Evolutionary conservation across 2,329 filamentous ascomycete species (phyloP).

Genomic region (Clonostachys byssicola): DNA sequence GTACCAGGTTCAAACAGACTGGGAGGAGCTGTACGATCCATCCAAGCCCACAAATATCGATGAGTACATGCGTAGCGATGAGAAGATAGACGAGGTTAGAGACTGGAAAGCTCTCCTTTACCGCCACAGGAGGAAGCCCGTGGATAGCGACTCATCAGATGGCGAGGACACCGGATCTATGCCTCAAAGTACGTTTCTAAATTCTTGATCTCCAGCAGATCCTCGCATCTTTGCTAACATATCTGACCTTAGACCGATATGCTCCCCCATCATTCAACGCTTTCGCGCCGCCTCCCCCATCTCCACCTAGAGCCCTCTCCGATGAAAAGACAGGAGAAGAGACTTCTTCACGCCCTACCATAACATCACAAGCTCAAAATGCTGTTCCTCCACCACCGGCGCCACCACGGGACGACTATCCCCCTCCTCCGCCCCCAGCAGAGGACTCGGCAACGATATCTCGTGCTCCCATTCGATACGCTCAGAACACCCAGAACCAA

Average conservation of each 20-base stretch:
- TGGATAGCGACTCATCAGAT: constrained; percentile 30
- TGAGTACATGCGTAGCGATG: constrained; percentile 79
- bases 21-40: constrained; percentile 90
- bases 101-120: constrained; percentile 86
- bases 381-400: constrained; percentile 23
- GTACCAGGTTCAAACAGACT: constrained; percentile 62
- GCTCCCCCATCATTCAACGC: constrained; percentile 48
- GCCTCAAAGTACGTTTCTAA: constrained; percentile 22
- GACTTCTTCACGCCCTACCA: constrained; percentile 53
- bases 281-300: constrained; percentile 49
- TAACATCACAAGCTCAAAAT: constrained; percentile 19
- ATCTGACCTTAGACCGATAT: not conserved
- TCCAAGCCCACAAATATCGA: constrained; percentile 78
- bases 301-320: constrained; percentile 38
- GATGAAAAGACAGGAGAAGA: constrained; percentile 66
- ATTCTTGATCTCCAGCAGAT: not conserved
- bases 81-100: constrained; percentile 72
- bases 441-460: constrained; percentile 62
- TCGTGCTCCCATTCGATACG: constrained; percentile 73
- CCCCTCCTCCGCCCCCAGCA: constrained; percentile 28
- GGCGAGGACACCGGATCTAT: constrained; percentile 18
- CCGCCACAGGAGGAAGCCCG: constrained; percentile 53
- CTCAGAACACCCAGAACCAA: constrained; percentile 12
- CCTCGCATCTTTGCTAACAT: not conserved
- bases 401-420: constrained; percentile 5